Percentiles rank a stretch among this genome's conserved stretches.
These are phyloP conservation scores for Pseudogymnoascus sp. DNA, from an alignment of 2,329 filamentous ascomycete species.

Conservation along the genomic window DNA sequence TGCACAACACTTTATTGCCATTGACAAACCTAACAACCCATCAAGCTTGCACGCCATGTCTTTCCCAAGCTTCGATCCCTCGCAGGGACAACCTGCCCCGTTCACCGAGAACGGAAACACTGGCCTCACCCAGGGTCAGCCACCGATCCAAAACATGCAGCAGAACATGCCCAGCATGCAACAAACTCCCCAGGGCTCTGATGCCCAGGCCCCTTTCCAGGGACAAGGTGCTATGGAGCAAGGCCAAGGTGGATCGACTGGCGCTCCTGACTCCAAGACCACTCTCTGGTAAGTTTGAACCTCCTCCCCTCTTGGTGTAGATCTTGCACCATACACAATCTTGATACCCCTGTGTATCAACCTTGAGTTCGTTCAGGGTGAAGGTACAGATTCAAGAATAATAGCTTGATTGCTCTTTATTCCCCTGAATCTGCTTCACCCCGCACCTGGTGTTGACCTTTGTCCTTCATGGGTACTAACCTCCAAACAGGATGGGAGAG, in stretches of 20 bases:
- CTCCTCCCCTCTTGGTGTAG: constrained; percentile 28
- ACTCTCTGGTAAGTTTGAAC: constrained; percentile 41
- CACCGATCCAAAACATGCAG: background rate
- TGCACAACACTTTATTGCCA: background rate
- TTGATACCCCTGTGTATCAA: constrained; percentile 36
- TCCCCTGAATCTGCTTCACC: background rate
- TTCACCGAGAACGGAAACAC: background rate
- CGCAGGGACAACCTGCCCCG: background rate
- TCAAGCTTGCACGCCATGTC: background rate
- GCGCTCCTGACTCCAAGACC: constrained; percentile 43
- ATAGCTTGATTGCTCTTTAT: background rate
- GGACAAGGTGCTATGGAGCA: constrained; percentile 30
- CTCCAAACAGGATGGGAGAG: constrained; percentile 81
- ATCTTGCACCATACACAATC: constrained; percentile 41
- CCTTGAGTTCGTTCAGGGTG: background rate
- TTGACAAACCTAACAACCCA: background rate
- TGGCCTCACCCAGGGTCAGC: background rate
- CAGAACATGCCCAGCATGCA: background rate
- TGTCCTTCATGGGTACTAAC: background rate
- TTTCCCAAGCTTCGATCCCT: background rate
- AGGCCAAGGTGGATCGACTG: constrained; percentile 30
- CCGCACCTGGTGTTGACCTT: background rate
- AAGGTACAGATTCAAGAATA: background rate
- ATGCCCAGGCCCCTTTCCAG: constrained; percentile 31
- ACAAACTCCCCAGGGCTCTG: background rate